phyloP scores from a whole-genome alignment of 1,139 yeast species.

The Tardiomyces digboiensis region DNA sequence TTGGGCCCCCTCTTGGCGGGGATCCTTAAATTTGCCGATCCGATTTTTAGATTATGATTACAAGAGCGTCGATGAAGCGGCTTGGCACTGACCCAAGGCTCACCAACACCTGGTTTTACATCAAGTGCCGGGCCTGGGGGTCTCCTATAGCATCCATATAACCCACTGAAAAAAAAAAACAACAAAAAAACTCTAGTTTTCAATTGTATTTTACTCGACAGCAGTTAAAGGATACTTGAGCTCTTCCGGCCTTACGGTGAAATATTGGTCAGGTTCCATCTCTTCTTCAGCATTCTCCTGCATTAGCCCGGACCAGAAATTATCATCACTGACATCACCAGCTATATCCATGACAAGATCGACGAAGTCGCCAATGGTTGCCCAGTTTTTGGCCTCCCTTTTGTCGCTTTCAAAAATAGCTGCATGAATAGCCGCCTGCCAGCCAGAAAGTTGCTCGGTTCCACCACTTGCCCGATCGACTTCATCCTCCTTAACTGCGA shows the following conservation, averaged over 20 bases:
- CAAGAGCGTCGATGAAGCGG: too few species aligned
- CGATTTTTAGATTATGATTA: too few species aligned
- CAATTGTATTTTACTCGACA: too few species aligned
- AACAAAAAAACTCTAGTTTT: too few species aligned
- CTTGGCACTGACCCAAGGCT: too few species aligned
- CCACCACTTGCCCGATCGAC: background rate
- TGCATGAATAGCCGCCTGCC: background rate
- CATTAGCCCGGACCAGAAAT: background rate
- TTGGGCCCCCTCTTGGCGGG: too few species aligned
- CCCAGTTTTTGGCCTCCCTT: background rate
- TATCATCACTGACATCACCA: background rate
- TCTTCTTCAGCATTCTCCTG: background rate
- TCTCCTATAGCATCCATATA: too few species aligned
- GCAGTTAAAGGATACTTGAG: background rate
- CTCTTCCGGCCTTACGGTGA: background rate
- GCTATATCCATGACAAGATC: background rate
- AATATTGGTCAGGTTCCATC: background rate
- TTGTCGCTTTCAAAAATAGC: background rate
- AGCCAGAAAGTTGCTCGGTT: background rate
- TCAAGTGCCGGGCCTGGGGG: too few species aligned
- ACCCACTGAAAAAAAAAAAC: too few species aligned
- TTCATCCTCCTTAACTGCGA: background rate
- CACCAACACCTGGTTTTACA: too few species aligned
- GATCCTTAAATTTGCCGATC: too few species aligned
- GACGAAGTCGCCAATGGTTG: background rate